phyloP scores from a whole-genome alignment of 139 green algal species.

The Chlorella sorokiniana region DNA sequence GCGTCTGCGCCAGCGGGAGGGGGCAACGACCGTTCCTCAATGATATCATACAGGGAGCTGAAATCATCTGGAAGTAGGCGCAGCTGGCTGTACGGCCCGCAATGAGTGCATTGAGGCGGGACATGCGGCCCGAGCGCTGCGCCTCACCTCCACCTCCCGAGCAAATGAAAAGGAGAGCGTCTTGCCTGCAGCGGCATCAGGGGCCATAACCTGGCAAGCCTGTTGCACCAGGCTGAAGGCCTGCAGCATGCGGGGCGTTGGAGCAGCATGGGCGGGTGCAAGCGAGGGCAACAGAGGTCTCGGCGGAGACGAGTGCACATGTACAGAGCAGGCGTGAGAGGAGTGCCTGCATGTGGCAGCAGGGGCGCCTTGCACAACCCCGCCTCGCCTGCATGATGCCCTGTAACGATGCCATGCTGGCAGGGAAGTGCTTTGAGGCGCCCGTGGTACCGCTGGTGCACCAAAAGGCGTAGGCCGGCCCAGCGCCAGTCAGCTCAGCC shows the following conservation, averaged over 20 bases:
- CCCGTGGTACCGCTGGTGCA: conserved; percentile 1
- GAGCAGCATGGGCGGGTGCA: neutral
- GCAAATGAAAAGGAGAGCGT: neutral
- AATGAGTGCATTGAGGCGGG: neutral
- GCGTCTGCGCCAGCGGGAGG: neutral
- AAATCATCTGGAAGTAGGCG: neutral
- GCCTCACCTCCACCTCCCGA: neutral
- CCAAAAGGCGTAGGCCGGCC: neutral
- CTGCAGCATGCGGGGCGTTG: neutral
- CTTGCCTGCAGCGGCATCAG: neutral
- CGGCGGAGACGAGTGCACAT: neutral
- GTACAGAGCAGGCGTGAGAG: neutral
- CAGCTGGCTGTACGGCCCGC: neutral
- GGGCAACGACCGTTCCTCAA: neutral
- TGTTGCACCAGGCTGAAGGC: neutral
- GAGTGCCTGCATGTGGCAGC: neutral
- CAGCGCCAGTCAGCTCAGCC: neutral
- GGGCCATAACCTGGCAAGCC: neutral
- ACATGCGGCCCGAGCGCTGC: neutral
- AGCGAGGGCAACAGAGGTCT: neutral
- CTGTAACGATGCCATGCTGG: neutral
- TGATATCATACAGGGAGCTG: neutral
- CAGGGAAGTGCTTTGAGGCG: neutral
- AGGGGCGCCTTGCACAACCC: neutral
- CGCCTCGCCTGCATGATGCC: neutral